Evolutionary conservation across 305 asterid species (phyloP).

Genomic region (Fraxinus ornus): DNA sequence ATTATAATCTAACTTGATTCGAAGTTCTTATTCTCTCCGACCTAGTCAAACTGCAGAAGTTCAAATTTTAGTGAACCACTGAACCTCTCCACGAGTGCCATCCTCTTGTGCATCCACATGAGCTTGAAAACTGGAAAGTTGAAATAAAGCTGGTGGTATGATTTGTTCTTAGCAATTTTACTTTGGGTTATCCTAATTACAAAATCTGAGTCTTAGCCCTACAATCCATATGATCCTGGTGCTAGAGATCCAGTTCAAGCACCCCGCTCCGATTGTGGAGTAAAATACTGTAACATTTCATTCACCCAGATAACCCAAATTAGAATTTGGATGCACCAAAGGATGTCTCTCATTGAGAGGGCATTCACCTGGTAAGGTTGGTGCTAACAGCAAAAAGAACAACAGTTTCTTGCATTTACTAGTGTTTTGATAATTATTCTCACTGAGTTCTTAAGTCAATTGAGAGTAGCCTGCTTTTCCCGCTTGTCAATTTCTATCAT

Average conservation of each 20-base stretch:
- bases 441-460: background rate
- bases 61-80: background rate
- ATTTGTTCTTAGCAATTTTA: background rate
- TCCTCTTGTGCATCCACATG: background rate
- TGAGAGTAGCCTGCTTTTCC: background rate
- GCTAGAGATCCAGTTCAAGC: background rate
- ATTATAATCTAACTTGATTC: background rate
- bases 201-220: background rate
- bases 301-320: background rate
- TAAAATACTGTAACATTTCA: background rate
- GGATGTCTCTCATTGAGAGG: background rate
- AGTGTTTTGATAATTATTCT: background rate
- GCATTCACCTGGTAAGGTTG: background rate
- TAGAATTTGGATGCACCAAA: background rate
- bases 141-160: background rate
- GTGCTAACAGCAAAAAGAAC: background rate
- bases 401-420: background rate
- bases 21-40: background rate
- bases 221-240: background rate
- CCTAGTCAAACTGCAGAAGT: background rate
- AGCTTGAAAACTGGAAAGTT: background rate
- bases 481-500: background rate
- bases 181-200: background rate
- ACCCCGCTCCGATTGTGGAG: background rate
- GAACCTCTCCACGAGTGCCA: background rate